Evolutionary conservation across 1,139 yeast genomes (phyloP).

Genomic region (Pichia sp.): DNA sequence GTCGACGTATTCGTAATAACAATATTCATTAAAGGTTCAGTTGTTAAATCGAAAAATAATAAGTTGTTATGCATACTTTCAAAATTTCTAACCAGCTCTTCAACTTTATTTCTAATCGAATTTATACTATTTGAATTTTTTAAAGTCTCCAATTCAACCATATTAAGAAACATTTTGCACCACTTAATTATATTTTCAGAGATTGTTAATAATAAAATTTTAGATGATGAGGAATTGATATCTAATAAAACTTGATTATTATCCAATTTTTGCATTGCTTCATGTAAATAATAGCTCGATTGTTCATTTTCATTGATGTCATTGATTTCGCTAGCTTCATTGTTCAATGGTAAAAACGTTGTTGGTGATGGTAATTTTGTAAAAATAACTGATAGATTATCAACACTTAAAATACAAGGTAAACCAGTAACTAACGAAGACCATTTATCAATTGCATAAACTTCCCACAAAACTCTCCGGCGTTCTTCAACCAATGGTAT

Average conservation of each 20-base stretch:
- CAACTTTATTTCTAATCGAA: conserved; percentile 20
- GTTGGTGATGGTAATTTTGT: conserved; percentile 28
- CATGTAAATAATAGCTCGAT: conserved; percentile 22
- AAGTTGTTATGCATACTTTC: conserved; percentile 24
- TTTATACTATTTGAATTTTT: conserved; percentile 16
- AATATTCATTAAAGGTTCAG: conserved; percentile 22
- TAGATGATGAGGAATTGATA: conserved; percentile 23
- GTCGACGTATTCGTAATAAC: conserved; percentile 24
- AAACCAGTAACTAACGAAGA: conserved; percentile 28
- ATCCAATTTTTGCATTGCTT: conserved; percentile 26
- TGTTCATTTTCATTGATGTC: conserved; percentile 7
- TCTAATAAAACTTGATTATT: conserved; percentile 24
- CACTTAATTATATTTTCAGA: conserved; percentile 27
- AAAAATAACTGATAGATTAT: conserved; percentile 22
- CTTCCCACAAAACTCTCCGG: conserved; percentile 27
- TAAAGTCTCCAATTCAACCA: conserved; percentile 24
- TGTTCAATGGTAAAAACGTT: conserved; percentile 21
- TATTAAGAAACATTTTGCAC: conserved; percentile 26
- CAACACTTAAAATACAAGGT: conserved; percentile 26
- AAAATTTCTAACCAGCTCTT: conserved; percentile 23
- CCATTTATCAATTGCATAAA: conserved; percentile 27
- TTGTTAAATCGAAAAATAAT: conserved; percentile 22
- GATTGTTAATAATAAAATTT: conserved; percentile 23
- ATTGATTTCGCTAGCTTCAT: neutral
- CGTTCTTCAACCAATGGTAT: conserved; percentile 25